These are phyloP conservation scores for Penicillium janthinellum DNA, from an alignment of 2,329 filamentous ascomycete species.

Conservation along the genomic window DNA sequence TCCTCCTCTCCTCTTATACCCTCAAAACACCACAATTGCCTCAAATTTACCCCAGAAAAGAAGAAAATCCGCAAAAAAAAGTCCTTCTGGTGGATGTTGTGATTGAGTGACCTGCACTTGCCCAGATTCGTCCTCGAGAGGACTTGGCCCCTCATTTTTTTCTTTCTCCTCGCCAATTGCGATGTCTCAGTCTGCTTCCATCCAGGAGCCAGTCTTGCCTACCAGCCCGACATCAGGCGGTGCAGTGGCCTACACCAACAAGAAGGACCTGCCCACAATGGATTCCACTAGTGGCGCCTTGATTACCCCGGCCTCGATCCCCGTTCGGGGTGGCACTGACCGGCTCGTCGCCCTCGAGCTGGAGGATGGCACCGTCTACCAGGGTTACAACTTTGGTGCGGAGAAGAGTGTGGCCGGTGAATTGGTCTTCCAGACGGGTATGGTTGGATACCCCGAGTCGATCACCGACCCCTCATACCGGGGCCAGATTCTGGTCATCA, in stretches of 20 bases:
- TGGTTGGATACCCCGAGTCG: conserved; percentile 98
- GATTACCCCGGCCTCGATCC: conserved; percentile 63
- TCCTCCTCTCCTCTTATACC: conserved; percentile 3
- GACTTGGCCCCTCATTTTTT: conserved; percentile 33
- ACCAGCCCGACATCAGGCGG: conserved; percentile 46
- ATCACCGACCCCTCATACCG: conserved; percentile 86
- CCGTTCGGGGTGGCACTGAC: conserved; percentile 55
- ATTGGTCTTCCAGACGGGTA: conserved; percentile 98
- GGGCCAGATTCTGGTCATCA: conserved; percentile 94
- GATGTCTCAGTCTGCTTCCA: conserved; percentile 35
- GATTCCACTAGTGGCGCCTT: conserved; percentile 37
- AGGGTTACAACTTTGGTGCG: conserved; percentile 95
- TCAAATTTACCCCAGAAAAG: conserved; percentile 3
- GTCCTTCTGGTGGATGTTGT: conserved; percentile 37
- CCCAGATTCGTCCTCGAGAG: conserved; percentile 41
- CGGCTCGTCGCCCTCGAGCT: conserved; percentile 84
- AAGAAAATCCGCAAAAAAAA: neutral
- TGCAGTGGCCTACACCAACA: conserved; percentile 41
- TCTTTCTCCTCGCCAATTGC: conserved; percentile 21
- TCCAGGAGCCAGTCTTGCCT: conserved; percentile 37
- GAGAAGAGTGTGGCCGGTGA: conserved; percentile 93
- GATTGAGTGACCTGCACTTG: conserved; percentile 37
- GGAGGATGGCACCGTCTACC: conserved; percentile 85
- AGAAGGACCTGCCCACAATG: conserved; percentile 36
- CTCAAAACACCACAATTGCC: conserved; percentile 1